Evolutionary conservation across 1,139 yeast genomes (phyloP).

Genomic region (Geotrichum bryndzae): DNA sequence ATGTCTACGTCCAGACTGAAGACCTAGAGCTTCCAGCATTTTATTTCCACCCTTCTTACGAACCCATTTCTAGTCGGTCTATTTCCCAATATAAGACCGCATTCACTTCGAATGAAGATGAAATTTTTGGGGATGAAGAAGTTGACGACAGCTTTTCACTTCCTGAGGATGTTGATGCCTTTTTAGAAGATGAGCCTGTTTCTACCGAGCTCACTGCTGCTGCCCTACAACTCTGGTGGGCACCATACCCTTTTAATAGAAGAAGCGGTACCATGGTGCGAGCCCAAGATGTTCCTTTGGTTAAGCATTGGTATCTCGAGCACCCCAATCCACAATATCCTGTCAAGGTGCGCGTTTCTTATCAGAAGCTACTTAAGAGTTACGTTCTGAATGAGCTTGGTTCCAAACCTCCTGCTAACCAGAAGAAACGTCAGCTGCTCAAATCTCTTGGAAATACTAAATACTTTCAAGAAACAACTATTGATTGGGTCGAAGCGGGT

Average conservation of each 20-base stretch:
- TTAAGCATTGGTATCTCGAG: slow-evolving; percentile 76
- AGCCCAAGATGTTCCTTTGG: slow-evolving; percentile 84
- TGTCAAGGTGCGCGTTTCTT: slow-evolving; percentile 74
- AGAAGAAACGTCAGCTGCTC: slow-evolving; percentile 54
- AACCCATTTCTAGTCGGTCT: slow-evolving; percentile 49
- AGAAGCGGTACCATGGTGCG: slow-evolving; percentile 66
- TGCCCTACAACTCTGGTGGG: slow-evolving; percentile 65
- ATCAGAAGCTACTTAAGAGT: slow-evolving; percentile 76
- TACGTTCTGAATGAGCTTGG: slow-evolving; percentile 64
- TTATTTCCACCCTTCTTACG: slow-evolving; percentile 47
- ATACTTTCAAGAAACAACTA: slow-evolving; percentile 82
- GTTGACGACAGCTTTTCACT: slow-evolving; percentile 36
- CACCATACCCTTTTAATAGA: slow-evolving; percentile 80
- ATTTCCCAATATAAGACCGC: slow-evolving; percentile 25
- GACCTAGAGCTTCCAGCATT: slow-evolving; percentile 54
- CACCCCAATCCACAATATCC: slow-evolving; percentile 51
- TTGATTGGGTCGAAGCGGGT: slow-evolving; percentile 99
- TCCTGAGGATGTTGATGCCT: slow-evolving; percentile 43
- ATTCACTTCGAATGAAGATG: slow-evolving; percentile 23
- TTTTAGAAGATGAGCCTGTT: slow-evolving; percentile 42
- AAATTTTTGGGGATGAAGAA: slow-evolving; percentile 26
- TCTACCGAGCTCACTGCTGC: slow-evolving; percentile 47
- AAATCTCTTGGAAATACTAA: slow-evolving; percentile 69
- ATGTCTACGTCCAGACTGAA: slow-evolving; percentile 44
- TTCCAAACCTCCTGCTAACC: slow-evolving; percentile 38